phyloP scores from a whole-genome alignment of 495 filamentous ascomycete genomes.

The Daldinia decipiens region DNA sequence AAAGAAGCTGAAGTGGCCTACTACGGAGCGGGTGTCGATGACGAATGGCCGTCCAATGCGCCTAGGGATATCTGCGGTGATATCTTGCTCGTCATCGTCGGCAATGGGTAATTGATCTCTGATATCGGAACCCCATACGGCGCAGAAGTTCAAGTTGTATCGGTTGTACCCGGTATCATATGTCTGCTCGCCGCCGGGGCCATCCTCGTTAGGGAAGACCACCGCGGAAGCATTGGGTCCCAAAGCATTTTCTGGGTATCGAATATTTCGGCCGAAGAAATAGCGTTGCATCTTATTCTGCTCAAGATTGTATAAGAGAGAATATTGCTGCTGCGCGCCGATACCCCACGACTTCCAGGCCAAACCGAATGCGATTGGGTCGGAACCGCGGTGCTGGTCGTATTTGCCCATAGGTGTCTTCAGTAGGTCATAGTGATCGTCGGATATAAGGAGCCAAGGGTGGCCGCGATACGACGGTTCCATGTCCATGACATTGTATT shows the following conservation, averaged over 20 bases:
- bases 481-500: slow-evolving; percentile 44
- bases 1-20: slow-evolving; percentile 60
- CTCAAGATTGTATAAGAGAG: slow-evolving; percentile 64
- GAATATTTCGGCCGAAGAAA: slow-evolving; percentile 55
- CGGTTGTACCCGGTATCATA: slow-evolving; percentile 59
- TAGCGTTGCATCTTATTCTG: slow-evolving; percentile 57
- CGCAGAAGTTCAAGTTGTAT: slow-evolving; percentile 60
- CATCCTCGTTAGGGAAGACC: slow-evolving; percentile 14
- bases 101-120: slow-evolving; percentile 47
- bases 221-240: slow-evolving; percentile 35
- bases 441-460: slow-evolving; percentile 58
- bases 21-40: slow-evolving; percentile 65
- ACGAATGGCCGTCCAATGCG: slow-evolving; percentile 51
- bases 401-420: slow-evolving; percentile 55
- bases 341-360: slow-evolving; percentile 60
- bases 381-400: slow-evolving; percentile 43
- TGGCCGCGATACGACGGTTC: slow-evolving; percentile 51
- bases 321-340: slow-evolving; percentile 65
- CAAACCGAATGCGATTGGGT: slow-evolving; percentile 47
- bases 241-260: slow-evolving; percentile 36
- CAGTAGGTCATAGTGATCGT: slow-evolving; percentile 53
- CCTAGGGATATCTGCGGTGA: slow-evolving; percentile 41
- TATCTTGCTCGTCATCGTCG: slow-evolving; percentile 49
- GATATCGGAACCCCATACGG: slow-evolving; percentile 60
- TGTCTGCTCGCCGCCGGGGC: slow-evolving; percentile 50